Evolutionary conservation across 176 grass and related monocot genomes (phyloP).

Genomic region (Avena sativa): DNA sequence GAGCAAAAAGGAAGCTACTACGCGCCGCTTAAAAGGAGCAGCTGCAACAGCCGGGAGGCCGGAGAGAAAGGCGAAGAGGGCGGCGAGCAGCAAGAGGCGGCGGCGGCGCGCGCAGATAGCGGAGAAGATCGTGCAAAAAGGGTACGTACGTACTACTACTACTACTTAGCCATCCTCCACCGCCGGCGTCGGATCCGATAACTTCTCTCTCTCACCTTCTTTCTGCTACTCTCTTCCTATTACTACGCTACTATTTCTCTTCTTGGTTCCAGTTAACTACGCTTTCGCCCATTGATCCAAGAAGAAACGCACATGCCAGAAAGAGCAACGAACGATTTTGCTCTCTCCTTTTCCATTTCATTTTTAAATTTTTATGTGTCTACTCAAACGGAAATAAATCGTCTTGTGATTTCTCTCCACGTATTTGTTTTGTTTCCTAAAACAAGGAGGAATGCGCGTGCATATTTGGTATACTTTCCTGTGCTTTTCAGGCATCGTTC

Average conservation of each 20-base stretch:
- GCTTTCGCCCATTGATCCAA: constrained; percentile 56
- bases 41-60: constrained; percentile 15
- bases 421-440: background rate
- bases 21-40: constrained; percentile 23
- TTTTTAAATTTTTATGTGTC: background rate
- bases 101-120: constrained; percentile 39
- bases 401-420: background rate
- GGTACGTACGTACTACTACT: constrained; percentile 27
- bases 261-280: constrained; percentile 53
- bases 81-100: constrained; percentile 11
- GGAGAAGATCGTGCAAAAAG: constrained; percentile 46
- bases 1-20: constrained; percentile 2
- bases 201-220: background rate
- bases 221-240: background rate
- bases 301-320: constrained; percentile 51
- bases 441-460: no score
- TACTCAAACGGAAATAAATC: background rate
- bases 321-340: background rate
- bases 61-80: constrained; percentile 35
- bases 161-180: constrained; percentile 31
- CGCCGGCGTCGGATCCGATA: constrained; percentile 57
- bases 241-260: constrained; percentile 36
- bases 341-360: background rate
- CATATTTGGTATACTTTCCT: constrained; percentile 35
- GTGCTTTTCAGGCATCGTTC: constrained; percentile 25